Percentiles rank a stretch among this genome's conserved stretches.
Evolutionary conservation across 1,284 basidiomycete species (phyloP).

Genomic region (Neonothopanus nambi): DNA sequence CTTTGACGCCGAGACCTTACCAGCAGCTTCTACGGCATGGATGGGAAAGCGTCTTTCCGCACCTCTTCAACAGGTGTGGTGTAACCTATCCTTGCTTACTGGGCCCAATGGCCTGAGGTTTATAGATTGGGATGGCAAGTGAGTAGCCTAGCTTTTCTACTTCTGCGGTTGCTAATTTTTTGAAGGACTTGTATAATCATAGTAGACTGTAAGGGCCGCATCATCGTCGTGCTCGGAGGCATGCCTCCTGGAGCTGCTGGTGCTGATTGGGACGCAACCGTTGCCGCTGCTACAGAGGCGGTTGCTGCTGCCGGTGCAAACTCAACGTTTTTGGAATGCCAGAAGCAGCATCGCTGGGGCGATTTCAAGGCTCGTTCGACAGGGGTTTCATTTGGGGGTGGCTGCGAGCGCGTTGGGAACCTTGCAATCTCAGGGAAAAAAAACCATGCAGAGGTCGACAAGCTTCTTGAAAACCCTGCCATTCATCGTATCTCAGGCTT

Average conservation of each 20-base stretch:
- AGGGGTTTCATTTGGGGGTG: constrained; percentile 12
- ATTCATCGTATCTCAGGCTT: neutral
- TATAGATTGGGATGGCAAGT: neutral
- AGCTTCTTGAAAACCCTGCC: neutral
- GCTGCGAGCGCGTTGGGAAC: constrained; percentile 2
- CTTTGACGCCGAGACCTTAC: neutral
- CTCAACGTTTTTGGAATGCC: too few species aligned
- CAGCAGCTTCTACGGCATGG: neutral
- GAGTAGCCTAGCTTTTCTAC: neutral
- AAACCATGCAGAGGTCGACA: neutral
- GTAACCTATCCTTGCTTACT: neutral
- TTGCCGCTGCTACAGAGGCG: neutral
- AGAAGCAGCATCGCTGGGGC: constrained; percentile 10
- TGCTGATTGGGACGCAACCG: neutral
- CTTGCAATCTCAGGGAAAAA: neutral
- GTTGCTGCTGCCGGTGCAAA: too few species aligned
- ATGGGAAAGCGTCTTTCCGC: neutral
- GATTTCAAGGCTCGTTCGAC: constrained; percentile 2
- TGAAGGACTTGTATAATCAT: too few species aligned
- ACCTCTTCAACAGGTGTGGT: neutral
- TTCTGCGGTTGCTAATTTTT: neutral
- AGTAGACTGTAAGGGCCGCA: too few species aligned
- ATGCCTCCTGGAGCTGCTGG: neutral
- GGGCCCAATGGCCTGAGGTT: neutral
- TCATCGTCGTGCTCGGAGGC: too few species aligned